phyloP scores from a whole-genome alignment of 225 moss, liverwort and hornwort genomes.

The Bryum argenteum region DNA sequence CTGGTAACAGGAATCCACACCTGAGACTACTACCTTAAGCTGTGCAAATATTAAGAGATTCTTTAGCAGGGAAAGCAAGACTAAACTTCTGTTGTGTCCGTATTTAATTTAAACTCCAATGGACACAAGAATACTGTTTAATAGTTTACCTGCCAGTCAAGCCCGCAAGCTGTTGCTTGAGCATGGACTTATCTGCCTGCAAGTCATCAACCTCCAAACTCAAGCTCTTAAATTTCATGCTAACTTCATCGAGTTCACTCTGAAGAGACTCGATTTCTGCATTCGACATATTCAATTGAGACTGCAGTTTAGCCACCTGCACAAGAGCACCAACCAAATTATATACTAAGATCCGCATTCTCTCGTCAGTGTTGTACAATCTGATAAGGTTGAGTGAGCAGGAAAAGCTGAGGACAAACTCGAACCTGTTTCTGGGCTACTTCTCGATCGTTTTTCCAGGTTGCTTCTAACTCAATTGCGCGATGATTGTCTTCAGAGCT shows the following conservation, averaged over 20 bases:
- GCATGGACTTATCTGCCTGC: conserved; percentile 44
- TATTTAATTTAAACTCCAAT: not conserved
- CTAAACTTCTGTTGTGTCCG: not conserved
- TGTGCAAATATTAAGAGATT: conserved; percentile 11
- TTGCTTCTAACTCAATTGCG: conserved; percentile 39
- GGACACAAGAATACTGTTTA: not conserved
- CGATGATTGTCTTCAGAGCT: conserved; percentile 27
- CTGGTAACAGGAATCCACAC: not conserved
- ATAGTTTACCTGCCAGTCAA: conserved; percentile 40
- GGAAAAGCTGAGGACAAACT: conserved; percentile 15
- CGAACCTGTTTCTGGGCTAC: conserved; percentile 43
- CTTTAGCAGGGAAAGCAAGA: conserved; percentile 1
- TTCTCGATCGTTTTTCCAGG: conserved; percentile 46
- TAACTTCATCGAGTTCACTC: conserved; percentile 47
- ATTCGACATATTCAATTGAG: conserved; percentile 44
- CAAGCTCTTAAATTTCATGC: conserved; percentile 50
- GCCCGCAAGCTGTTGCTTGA: conserved; percentile 51
- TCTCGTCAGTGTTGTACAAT: not conserved
- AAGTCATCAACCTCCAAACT: conserved; percentile 49
- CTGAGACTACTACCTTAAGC: not conserved
- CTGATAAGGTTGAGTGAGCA: not conserved
- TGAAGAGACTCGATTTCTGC: conserved; percentile 48
- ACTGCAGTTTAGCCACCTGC: conserved; percentile 58
- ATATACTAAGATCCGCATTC: conserved; percentile 5
- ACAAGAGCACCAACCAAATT: conserved; percentile 24